Evolutionary conservation across 2,329 filamentous ascomycete species (phyloP).

Genomic region (Fusarium beomiforme): DNA sequence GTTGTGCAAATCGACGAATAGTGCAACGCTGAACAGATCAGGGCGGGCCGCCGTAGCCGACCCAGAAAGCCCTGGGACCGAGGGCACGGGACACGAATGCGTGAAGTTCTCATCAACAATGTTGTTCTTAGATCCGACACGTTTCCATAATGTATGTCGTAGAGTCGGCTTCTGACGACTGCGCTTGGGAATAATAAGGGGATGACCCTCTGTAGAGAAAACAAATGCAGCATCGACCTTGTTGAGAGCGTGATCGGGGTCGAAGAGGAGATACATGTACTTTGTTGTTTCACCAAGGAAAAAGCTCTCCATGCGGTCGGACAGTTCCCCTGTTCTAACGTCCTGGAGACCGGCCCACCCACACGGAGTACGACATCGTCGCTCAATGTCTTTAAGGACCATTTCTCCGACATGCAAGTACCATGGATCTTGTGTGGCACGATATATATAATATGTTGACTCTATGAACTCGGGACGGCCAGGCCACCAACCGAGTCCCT

Average conservation of each 20-base stretch:
- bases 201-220: conserved; percentile 96
- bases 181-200: conserved; percentile 77
- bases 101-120: conserved; percentile 59
- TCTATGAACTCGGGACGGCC: conserved; percentile 97
- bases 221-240: conserved; percentile 87
- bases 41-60: conserved; percentile 82
- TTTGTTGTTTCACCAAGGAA: conserved; percentile 97
- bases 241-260: conserved; percentile 86
- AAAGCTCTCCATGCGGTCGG: conserved; percentile 98
- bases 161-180: conserved; percentile 26
- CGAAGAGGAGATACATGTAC: conserved; percentile 93
- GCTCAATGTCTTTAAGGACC: conserved; percentile 87
- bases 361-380: conserved; percentile 88
- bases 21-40: conserved; percentile 90
- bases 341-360: conserved; percentile 93
- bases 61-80: conserved; percentile 69
- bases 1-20: conserved; percentile 81
- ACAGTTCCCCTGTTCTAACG: conserved; percentile 83
- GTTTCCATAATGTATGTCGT: conserved; percentile 11
- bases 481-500: conserved; percentile 92
- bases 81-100: conserved; percentile 74
- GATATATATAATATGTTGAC: conserved; percentile 95
- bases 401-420: conserved; percentile 97
- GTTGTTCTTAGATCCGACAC: conserved; percentile 41
- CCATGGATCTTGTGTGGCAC: conserved; percentile 93